Evolutionary conservation across 1,284 basidiomycete genomes (phyloP).

Genomic region (Rhodotorula sp.): DNA sequence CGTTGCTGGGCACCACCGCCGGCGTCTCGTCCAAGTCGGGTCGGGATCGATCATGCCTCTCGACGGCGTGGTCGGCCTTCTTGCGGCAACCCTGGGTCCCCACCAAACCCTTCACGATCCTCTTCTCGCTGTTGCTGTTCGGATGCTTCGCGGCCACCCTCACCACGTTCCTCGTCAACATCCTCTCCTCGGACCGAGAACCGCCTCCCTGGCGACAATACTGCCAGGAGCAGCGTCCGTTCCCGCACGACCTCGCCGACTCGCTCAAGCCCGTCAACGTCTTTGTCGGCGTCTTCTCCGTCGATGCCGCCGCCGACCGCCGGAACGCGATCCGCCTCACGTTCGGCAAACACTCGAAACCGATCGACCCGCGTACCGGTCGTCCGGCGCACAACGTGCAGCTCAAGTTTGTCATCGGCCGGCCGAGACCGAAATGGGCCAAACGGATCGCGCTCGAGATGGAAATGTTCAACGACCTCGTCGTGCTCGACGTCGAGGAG

Average conservation of each 20-base stretch:
- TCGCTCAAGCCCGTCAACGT: slow-evolving; percentile 81
- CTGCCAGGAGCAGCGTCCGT: slow-evolving; percentile 58
- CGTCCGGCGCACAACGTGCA: slow-evolving; percentile 66
- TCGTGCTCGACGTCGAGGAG: slow-evolving; percentile 78
- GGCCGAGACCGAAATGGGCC: slow-evolving; percentile 76
- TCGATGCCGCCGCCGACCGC: slow-evolving; percentile 80
- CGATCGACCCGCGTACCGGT: slow-evolving; percentile 49
- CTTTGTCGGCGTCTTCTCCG: slow-evolving; percentile 87
- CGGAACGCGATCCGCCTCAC: slow-evolving; percentile 86
- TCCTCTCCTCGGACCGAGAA: slow-evolving; percentile 93
- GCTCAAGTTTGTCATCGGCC: slow-evolving; percentile 87
- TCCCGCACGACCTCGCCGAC: slow-evolving; percentile 57
- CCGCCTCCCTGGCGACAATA: slow-evolving; percentile 91
- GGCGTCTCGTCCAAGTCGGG: slow-evolving; percentile 3
- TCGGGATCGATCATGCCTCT: slow-evolving; percentile 22
- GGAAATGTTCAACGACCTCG: slow-evolving; percentile 87
- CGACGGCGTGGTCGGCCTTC: slow-evolving; percentile 45
- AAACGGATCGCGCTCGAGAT: slow-evolving; percentile 81
- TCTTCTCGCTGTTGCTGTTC: slow-evolving; percentile 73
- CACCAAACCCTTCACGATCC: slow-evolving; percentile 72
- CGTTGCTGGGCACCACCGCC: slow-evolving; percentile 14
- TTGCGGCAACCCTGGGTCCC: slow-evolving; percentile 75
- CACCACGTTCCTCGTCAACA: slow-evolving; percentile 76
- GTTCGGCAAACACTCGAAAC: slow-evolving; percentile 70
- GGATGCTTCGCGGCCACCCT: slow-evolving; percentile 47